Percentiles rank a stretch among this genome's conserved stretches.
Evolutionary conservation across 768 basidiomycete species (phyloP).

Genomic region (Paxillus rubicundulus): DNA sequence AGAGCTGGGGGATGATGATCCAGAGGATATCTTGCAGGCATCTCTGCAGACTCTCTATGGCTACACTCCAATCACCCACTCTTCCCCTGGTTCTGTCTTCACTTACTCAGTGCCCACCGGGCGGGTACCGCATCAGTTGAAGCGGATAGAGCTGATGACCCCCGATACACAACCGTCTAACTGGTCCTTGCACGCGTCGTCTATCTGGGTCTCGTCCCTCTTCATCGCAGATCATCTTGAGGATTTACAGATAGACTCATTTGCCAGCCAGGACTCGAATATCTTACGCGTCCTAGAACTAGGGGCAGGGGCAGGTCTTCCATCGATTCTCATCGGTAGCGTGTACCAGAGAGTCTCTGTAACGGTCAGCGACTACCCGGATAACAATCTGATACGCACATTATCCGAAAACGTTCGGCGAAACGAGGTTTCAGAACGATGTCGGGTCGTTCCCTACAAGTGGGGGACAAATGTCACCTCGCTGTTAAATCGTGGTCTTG

Average conservation of each 20-base stretch:
- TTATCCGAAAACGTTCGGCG: conserved; percentile 53
- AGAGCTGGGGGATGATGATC: conserved; percentile 30
- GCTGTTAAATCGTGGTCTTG: conserved; percentile 8
- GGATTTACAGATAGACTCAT: conserved; percentile 39
- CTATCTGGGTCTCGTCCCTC: conserved; percentile 69
- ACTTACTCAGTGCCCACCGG: conserved; percentile 37
- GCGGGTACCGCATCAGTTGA: conserved; percentile 11
- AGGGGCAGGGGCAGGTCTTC: conserved; percentile 73
- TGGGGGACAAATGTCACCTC: conserved; percentile 56
- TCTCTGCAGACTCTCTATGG: conserved; percentile 64
- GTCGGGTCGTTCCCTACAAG: conserved; percentile 54
- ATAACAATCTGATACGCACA: conserved; percentile 55
- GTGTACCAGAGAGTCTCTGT: conserved; percentile 40
- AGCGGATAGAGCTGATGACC: conserved; percentile 45
- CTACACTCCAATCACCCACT: conserved; percentile 57
- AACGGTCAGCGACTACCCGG: conserved; percentile 70
- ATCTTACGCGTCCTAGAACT: conserved; percentile 57
- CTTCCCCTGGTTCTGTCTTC: conserved; percentile 53
- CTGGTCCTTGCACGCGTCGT: conserved; percentile 76
- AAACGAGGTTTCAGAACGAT: conserved; percentile 48
- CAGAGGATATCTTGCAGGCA: conserved; percentile 67
- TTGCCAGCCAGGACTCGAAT: conserved; percentile 12
- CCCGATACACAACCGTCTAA: conserved; percentile 68
- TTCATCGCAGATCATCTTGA: conserved; percentile 66
- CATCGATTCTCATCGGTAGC: conserved; percentile 65